Conservation (phyloP, 192 early-diverging fungal genomes). For the Funneliformis mosseae region DNA sequence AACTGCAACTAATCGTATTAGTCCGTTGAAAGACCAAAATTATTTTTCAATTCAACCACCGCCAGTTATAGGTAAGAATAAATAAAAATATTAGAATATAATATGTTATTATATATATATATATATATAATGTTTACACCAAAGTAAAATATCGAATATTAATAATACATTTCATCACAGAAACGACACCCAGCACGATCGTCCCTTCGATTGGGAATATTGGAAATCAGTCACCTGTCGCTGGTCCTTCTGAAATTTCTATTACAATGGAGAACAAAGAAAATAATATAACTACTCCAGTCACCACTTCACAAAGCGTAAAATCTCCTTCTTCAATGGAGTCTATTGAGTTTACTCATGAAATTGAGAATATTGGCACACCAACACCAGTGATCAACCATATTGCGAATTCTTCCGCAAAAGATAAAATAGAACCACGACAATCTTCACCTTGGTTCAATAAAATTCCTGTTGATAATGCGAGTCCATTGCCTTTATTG, state of each 20-base stretch:
- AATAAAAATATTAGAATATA: not conserved
- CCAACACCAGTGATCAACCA: not conserved
- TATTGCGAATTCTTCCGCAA: not conserved
- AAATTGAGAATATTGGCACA: not conserved
- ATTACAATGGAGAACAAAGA: not conserved
- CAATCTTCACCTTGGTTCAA: not conserved
- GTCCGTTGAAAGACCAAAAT: not conserved
- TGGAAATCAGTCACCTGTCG: not conserved
- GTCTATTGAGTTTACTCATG: not conserved
- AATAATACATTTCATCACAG: not conserved
- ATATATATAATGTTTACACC: too few relatives aligned
- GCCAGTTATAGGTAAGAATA: not conserved
- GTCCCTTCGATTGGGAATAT: not conserved
- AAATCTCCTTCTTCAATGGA: not conserved
- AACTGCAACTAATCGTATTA: not conserved
- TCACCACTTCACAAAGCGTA: not conserved
- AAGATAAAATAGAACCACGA: not conserved
- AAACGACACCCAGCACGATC: not conserved
- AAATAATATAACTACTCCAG: not conserved
- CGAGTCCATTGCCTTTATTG: not conserved
- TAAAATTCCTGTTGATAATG: not conserved
- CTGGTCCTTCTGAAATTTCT: not conserved
- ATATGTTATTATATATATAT: too few relatives aligned
- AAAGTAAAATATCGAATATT: not conserved
- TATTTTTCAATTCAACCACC: not conserved